phyloP scores from a whole-genome alignment of 208 protist genomes.

The Crithidia sp. region DNA sequence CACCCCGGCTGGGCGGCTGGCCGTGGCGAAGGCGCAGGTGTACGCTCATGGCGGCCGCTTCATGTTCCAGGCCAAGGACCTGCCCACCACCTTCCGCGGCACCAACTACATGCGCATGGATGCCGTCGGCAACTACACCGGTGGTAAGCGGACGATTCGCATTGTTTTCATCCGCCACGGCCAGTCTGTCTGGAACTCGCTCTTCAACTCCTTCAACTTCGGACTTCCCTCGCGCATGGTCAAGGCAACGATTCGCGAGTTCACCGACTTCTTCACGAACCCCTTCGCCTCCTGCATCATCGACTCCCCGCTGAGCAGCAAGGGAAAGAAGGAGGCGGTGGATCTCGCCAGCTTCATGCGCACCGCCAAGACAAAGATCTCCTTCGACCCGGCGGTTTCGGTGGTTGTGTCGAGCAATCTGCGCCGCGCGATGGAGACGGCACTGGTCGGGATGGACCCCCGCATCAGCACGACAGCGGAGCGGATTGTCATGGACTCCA shows the following conservation, averaged over 20 bases:
- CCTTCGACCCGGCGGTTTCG: slow-evolving; percentile 62
- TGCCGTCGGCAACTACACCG: slow-evolving; percentile 29
- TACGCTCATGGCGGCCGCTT: slow-evolving; percentile 68
- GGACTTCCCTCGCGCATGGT: slow-evolving; percentile 67
- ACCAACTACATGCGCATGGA: slow-evolving; percentile 74
- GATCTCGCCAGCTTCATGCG: slow-evolving; percentile 78
- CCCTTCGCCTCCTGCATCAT: slow-evolving; percentile 88
- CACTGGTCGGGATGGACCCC: slow-evolving; percentile 63
- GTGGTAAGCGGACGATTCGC: slow-evolving; percentile 69
- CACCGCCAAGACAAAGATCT: slow-evolving; percentile 63
- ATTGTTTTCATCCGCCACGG: slow-evolving; percentile 93
- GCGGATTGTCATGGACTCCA: slow-evolving; percentile 84
- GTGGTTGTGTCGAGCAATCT: slow-evolving; percentile 87
- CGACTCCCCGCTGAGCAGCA: slow-evolving; percentile 89
- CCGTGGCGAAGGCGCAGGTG: slow-evolving; percentile 50
- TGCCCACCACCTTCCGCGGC: slow-evolving; percentile 67
- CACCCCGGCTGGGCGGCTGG: slow-evolving; percentile 43
- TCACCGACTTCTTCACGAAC: slow-evolving; percentile 65
- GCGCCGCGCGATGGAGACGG: slow-evolving; percentile 89
- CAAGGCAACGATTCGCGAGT: slow-evolving; percentile 55
- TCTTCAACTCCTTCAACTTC: slow-evolving; percentile 81
- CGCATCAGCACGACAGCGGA: slow-evolving; percentile 70
- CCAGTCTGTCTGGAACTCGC: slow-evolving; percentile 93
- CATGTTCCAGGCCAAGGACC: slow-evolving; percentile 70
- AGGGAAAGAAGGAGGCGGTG: slow-evolving; percentile 68